A percentile compares a stretch with the other conserved stretches of the same genome.
Evolutionary conservation across 1,284 basidiomycete species (phyloP).

Genomic region (Boletellus sp.): DNA sequence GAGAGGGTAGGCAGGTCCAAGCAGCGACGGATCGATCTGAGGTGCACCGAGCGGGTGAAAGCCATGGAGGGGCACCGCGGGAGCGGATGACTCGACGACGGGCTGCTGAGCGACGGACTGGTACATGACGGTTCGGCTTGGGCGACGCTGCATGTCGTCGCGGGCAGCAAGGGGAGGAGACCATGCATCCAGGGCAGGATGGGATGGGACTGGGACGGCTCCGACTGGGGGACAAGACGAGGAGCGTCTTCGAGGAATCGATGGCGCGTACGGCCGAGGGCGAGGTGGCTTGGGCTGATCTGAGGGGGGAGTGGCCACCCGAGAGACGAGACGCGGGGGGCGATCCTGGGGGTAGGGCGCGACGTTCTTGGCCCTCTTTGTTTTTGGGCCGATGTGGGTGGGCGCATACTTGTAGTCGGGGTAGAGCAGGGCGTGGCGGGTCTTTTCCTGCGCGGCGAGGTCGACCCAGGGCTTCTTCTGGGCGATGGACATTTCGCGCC

Average conservation of each 20-base stretch:
- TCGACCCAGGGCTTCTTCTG: constrained; percentile 49
- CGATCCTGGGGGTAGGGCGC: constrained; percentile 4
- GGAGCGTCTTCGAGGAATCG: constrained; percentile 31
- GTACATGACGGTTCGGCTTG: constrained; percentile 36
- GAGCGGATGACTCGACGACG: background rate
- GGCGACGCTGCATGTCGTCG: constrained; percentile 40
- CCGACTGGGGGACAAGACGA: constrained; percentile 41
- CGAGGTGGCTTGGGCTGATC: constrained; percentile 4
- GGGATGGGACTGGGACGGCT: constrained; percentile 26
- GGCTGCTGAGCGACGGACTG: constrained; percentile 23
- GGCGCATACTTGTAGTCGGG: constrained; percentile 51
- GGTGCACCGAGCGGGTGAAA: constrained; percentile 13
- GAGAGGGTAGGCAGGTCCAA: constrained; percentile 3
- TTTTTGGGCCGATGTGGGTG: constrained; percentile 16
- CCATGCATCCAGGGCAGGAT: constrained; percentile 16
- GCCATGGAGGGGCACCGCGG: background rate
- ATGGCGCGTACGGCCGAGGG: constrained; percentile 21
- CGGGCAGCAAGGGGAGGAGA: constrained; percentile 23
- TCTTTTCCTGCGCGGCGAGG: constrained; percentile 50
- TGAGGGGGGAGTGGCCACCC: background rate
- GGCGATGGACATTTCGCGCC: constrained; percentile 45
- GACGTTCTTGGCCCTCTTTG: constrained; percentile 21
- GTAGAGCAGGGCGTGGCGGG: constrained; percentile 39
- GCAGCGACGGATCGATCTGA: constrained; percentile 1
- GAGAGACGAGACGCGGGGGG: constrained; percentile 42